Evolutionary conservation across 164 flowering plant species (phyloP), one percentile per base, ranked within the genome.

Genomic region (Malania oleifera): DNA sequence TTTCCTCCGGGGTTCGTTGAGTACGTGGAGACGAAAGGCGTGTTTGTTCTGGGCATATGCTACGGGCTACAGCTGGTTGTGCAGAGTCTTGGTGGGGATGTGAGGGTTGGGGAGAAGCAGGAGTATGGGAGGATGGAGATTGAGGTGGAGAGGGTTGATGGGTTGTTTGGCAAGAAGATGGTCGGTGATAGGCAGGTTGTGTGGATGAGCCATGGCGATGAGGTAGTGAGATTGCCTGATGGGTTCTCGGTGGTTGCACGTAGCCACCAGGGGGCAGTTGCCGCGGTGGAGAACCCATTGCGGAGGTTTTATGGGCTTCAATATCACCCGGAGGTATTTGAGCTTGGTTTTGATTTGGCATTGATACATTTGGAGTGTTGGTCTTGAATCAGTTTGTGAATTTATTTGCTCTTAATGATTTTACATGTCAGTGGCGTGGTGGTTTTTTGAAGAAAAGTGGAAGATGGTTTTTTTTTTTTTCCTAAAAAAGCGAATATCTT

Each of bases 161-260:
- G 76, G 25, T 66, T 95, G 59, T 95, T 77, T 59, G 82, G 77
- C 24, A 11, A 41, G 15, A 77, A 72, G 65, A 44, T 7, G 13
- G 74, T 72, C 27, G 97, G 90, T 29, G 82, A 77, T 61, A 66
- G 27, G 67, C 92, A 90, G 80, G 69, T 66, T 40, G 99, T 91
- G 48, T 90, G 99, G 99, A 93, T 88, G 97, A 93, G 99, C 58
- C 97, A 93, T 60, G 97, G 97, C 0, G 97, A 93, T 43, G 99
- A 88, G 73, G 96, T 74, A 17, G 85, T 59, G 0, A 43, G 26
- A 28, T 62, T 93, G 73, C 99, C 97, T 0, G 80, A 75, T 7
- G 97, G 97, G 65, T 93, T 93, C 56, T 54, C 62, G 25, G 89
- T 88, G 8, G 84, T 78, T 56, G 96, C 89, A 0, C 65, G 84